Conservation (phyloP, 2,329 filamentous ascomycete genomes). For the Colletotrichum sp. region DNA sequence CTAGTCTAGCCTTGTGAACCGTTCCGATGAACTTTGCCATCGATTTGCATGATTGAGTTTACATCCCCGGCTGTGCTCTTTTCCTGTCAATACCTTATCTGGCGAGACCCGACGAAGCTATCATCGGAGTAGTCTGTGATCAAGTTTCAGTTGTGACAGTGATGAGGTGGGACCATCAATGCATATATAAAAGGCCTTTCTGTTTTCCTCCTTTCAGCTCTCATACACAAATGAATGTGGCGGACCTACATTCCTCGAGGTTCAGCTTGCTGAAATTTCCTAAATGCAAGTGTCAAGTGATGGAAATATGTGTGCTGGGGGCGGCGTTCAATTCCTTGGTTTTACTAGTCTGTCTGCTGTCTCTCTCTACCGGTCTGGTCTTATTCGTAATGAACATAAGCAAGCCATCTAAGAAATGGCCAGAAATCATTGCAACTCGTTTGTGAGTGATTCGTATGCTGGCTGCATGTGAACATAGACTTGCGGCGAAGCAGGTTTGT, state of each 20-base stretch:
- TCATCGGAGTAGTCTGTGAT: background rate
- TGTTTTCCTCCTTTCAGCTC: background rate
- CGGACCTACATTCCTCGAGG: too few relatives aligned
- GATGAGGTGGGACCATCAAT: background rate
- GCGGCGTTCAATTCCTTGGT: background rate
- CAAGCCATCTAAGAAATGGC: accelerated
- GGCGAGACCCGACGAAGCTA: background rate
- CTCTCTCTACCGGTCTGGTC: accelerated
- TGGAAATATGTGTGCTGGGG: accelerated
- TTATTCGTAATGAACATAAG: background rate
- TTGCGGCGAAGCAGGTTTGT: too few relatives aligned
- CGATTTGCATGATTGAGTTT: background rate
- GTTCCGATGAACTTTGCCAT: background rate
- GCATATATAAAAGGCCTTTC: background rate
- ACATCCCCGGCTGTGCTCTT: background rate
- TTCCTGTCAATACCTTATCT: accelerated
- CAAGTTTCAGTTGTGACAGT: background rate
- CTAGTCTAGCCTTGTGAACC: background rate
- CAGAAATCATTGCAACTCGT: accelerated
- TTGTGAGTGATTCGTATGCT: accelerated
- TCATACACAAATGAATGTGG: accelerated
- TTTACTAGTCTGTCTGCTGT: background rate
- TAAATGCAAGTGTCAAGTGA: too few relatives aligned
- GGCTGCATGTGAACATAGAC: background rate
- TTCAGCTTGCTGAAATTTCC: background rate